Conservation (phyloP, 331 rosid species). For the Telfairia occidentalis region DNA sequence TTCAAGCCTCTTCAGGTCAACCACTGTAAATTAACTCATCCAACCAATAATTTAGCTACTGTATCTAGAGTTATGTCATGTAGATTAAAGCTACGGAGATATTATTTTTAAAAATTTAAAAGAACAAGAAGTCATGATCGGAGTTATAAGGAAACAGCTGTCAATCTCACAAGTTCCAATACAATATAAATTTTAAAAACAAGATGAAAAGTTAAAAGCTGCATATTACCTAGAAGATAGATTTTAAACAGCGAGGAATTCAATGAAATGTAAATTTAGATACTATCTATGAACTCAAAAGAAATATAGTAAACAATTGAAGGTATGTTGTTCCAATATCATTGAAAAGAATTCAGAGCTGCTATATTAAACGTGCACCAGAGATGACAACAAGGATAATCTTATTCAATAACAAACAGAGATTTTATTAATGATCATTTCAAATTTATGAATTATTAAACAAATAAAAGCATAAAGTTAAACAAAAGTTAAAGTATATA, state of each 20-base stretch:
- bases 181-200: background rate
- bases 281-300: background rate
- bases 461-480: background rate
- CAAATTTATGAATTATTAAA: background rate
- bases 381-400: background rate
- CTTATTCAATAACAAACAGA: background rate
- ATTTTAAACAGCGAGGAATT: background rate
- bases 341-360: background rate
- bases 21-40: constrained; percentile 46
- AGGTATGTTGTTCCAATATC: background rate
- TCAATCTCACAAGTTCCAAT: background rate
- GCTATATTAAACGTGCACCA: background rate
- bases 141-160: background rate
- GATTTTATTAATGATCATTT: background rate
- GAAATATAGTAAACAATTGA: background rate
- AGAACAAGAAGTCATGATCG: background rate
- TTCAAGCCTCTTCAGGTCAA: constrained; percentile 82
- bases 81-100: background rate
- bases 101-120: background rate
- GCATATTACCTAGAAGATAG: background rate
- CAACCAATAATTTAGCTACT: constrained; percentile 6
- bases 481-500: background rate
- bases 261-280: background rate
- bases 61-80: background rate
- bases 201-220: background rate